Conservation (phyloP, 495 filamentous ascomycete genomes). For the Aspergillus ellipticus region DNA sequence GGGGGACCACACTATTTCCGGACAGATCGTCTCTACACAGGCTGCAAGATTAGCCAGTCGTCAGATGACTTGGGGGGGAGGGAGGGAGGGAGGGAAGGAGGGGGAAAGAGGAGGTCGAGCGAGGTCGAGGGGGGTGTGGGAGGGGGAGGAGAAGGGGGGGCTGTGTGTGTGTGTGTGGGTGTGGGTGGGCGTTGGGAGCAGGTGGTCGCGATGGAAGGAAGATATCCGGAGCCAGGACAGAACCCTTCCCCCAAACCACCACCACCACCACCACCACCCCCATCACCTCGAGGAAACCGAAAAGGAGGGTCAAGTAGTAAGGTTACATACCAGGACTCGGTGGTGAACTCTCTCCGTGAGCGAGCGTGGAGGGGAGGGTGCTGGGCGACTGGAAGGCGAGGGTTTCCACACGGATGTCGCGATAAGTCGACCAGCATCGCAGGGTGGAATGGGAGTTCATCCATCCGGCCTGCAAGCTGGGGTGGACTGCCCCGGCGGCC, state of each 20-base stretch:
- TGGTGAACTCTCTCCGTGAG: neutral
- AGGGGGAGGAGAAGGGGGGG: neutral
- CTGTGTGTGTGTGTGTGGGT: conserved; percentile 8
- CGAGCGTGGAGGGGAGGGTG: neutral
- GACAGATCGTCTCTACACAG: conserved; percentile 17
- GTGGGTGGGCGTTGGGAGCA: conserved; percentile 1
- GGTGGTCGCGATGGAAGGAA: neutral
- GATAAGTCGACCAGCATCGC: neutral
- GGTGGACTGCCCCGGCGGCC: conserved; percentile 5
- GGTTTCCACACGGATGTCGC: neutral
- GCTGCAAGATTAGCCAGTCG: conserved; percentile 19
- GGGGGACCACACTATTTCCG: conserved; percentile 10
- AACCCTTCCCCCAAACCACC: neutral
- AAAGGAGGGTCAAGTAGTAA: neutral
- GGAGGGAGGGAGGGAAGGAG: neutral
- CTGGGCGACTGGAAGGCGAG: neutral
- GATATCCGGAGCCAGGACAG: neutral
- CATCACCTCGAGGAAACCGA: neutral
- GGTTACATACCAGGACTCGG: conserved; percentile 14
- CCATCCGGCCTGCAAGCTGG: conserved; percentile 7
- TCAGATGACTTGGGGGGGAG: conserved; percentile 17
- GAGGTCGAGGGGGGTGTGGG: conserved; percentile 5
- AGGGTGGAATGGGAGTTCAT: conserved; percentile 5
- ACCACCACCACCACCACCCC: neutral
- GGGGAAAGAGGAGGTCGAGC: conserved; percentile 1